These are phyloP conservation scores for Mucor circinelloides DNA, from an alignment of 371 early-diverging fungal genomes.

Conservation along the genomic window DNA sequence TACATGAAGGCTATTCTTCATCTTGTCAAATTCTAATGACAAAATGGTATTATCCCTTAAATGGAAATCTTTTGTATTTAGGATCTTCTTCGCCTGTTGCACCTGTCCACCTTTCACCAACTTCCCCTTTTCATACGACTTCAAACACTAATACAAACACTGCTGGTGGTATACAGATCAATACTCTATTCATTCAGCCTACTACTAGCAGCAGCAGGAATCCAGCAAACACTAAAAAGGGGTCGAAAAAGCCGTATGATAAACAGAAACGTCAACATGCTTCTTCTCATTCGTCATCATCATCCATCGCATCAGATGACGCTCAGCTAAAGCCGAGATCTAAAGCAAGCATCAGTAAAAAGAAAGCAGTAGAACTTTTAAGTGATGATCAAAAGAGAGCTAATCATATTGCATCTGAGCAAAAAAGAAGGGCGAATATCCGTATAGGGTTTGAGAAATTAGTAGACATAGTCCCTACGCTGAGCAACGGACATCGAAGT, in stretches of 20 bases:
- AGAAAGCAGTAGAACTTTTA: slow-evolving; percentile 62
- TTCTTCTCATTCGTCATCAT: slow-evolving; percentile 7
- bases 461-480: slow-evolving; percentile 73
- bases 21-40: not conserved
- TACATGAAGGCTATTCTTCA: not conserved
- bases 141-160: not conserved
- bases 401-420: slow-evolving; percentile 92
- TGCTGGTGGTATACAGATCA: slow-evolving; percentile 11
- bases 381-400: slow-evolving; percentile 87
- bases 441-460: slow-evolving; percentile 80
- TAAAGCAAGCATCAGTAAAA: slow-evolving; percentile 8
- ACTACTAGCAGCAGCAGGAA: not conserved
- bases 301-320: not conserved
- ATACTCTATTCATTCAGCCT: not conserved
- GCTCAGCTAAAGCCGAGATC: not conserved
- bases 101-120: not conserved
- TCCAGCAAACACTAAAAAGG: not conserved
- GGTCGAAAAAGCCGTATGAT: not conserved
- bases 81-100: not conserved
- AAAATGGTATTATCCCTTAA: not conserved
- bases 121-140: not conserved
- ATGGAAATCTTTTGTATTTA: not conserved
- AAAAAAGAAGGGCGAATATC: slow-evolving; percentile 84
- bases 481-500: slow-evolving; percentile 59
- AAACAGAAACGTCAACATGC: slow-evolving; percentile 1